Evolutionary conservation across 108 stramenopile genomes (phyloP), one percentile per base, ranked within the genome.

Genomic region (Cyclotella kingstonii): DNA sequence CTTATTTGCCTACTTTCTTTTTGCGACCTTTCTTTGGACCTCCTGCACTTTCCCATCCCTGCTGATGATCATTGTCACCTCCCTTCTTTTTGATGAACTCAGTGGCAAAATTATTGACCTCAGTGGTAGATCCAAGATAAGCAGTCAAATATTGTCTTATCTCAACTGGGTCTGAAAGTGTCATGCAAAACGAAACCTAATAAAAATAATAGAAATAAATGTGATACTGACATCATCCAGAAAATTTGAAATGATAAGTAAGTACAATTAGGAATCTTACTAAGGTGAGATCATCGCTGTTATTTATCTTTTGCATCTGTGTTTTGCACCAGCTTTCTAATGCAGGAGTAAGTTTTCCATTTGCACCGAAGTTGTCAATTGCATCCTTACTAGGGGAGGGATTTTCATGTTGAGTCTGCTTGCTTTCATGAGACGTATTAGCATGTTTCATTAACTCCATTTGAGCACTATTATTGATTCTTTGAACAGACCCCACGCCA

Each of bases 111-210:
- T 77, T 81, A 30, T 90, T 94, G 26, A 97, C 96, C 81, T 94
- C 89, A 12, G 93, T 74, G 33, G 93, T 84, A 14, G 83, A 83
- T 9, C 97, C 97, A 6, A 98, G 84, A 68, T 98, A 98, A 8
- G 90, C 86, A 29, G 88, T 80, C n/a, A 98, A 79, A 70, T 95
- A 95, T 59, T 95, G 91, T 46, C 93, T 82, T 50, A 98, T 96
- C 60, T 98, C 97, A 45, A 63, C 70, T 17, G 88, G 77, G 57
- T 96, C 94, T 33, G 81, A 80, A 40, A 96, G 71, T 28, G 95
- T 95, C 91, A 94, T 95, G 83, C 94, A 95, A 63, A 96, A 98
- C 14, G 85, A 76, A n/a, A 80, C 73, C 56, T 57, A 22, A 38
- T 36, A 38, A 15, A 38, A 31, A 14, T 34, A 11, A 9, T 11